Conservation (phyloP, 1,284 basidiomycete genomes). For the Puccinia hordei region DNA sequence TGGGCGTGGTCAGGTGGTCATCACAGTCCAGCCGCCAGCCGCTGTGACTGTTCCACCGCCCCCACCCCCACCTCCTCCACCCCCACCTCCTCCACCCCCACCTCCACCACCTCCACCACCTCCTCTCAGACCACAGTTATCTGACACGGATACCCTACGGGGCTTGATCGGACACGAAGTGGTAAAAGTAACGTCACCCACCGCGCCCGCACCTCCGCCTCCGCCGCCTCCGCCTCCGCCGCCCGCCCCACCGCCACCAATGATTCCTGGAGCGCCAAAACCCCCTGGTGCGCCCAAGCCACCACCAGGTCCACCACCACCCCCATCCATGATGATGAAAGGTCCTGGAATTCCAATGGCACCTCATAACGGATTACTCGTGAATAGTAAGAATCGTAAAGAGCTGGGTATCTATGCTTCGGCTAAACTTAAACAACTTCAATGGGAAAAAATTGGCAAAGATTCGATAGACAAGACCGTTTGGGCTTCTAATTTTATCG, state of each 20-base stretch:
- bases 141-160: constrained; percentile 59
- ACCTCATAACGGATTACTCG: constrained; percentile 56
- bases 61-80: constrained; percentile 58
- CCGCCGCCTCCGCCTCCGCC: constrained; percentile 52
- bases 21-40: constrained; percentile 42
- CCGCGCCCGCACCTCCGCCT: not conserved
- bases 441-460: constrained; percentile 95
- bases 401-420: constrained; percentile 80
- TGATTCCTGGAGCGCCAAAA: constrained; percentile 29
- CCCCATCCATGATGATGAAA: constrained; percentile 53
- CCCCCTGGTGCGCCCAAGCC: constrained; percentile 41
- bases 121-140: constrained; percentile 45
- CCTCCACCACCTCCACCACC: constrained; percentile 54
- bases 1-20: constrained; percentile 19
- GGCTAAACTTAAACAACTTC: constrained; percentile 94
- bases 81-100: constrained; percentile 52
- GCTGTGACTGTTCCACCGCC: constrained; percentile 53
- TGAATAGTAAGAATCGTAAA: constrained; percentile 64
- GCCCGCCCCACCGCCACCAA: constrained; percentile 54
- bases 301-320: constrained; percentile 62
- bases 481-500: constrained; percentile 73
- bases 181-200: not conserved
- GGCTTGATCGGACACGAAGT: not conserved
- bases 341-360: constrained; percentile 56
- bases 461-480: constrained; percentile 78